Evolutionary conservation across 2,329 filamentous ascomycete genomes (phyloP).

Genomic region (Colletotrichum neosansevieriae): DNA sequence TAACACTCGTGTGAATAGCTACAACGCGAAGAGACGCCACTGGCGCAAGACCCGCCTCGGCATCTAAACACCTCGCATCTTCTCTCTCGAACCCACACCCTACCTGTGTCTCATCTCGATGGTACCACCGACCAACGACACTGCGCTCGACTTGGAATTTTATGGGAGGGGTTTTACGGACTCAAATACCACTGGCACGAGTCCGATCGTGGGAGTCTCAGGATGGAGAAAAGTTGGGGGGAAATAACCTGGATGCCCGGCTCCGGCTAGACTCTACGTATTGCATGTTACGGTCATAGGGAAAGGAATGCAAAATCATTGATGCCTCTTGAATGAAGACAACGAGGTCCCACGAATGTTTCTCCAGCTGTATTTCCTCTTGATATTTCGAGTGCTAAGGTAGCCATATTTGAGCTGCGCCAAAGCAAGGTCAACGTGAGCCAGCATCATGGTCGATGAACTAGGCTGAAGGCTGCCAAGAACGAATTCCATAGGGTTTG

Average conservation of each 20-base stretch:
- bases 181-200: constrained; percentile 35
- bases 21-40: constrained; percentile 99
- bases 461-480: too few species aligned
- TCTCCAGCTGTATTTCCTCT: background rate
- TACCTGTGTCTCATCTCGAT: constrained; percentile 42
- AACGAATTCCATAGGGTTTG: too few species aligned
- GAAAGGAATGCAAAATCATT: constrained; percentile 56
- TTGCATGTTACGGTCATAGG: constrained; percentile 63
- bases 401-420: too few species aligned
- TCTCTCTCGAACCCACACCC: constrained; percentile 48
- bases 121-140: constrained; percentile 38
- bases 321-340: constrained; percentile 39
- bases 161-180: constrained; percentile 37
- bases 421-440: too few species aligned
- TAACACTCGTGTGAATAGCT: constrained; percentile 68
- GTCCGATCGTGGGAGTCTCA: constrained; percentile 44
- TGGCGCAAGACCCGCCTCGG: constrained; percentile 99
- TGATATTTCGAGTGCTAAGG: background rate
- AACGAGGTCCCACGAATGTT: constrained; percentile 21
- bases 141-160: constrained; percentile 38
- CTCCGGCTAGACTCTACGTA: constrained; percentile 44
- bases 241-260: constrained; percentile 44
- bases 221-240: constrained; percentile 36
- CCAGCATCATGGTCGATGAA: too few species aligned
- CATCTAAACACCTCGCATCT: constrained; percentile 80